A percentile compares a stretch with the other conserved stretches of the same genome.
Conservation (phyloP, 2,329 filamentous ascomycete genomes). For the Colletotrichum liriopes region DNA sequence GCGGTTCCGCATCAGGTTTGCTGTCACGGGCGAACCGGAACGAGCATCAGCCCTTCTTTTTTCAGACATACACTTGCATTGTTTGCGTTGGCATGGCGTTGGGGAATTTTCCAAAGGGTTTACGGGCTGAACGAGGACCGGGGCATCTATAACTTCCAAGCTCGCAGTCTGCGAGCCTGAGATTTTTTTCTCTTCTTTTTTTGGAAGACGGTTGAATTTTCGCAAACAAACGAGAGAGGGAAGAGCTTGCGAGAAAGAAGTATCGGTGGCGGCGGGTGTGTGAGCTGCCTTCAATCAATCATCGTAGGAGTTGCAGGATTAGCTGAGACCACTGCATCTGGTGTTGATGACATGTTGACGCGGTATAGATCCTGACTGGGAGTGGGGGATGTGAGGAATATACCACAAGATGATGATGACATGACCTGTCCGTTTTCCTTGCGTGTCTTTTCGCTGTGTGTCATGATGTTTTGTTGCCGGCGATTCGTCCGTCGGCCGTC, state of each 20-base stretch:
- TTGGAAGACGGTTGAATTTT: slow-evolving; percentile 1
- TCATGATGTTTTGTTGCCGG: no score
- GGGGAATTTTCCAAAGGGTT: slow-evolving; percentile 19
- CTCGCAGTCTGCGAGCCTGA: slow-evolving; percentile 3
- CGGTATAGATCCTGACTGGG: background rate
- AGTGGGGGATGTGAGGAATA: slow-evolving; percentile 1
- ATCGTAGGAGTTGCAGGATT: slow-evolving; percentile 16
- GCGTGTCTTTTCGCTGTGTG: background rate
- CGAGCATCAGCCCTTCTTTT: background rate
- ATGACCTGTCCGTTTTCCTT: background rate
- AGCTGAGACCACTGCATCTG: background rate
- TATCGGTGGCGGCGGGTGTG: background rate
- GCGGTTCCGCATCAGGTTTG: background rate
- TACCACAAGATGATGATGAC: slow-evolving; percentile 6
- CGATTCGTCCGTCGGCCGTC: background rate
- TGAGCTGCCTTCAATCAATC: background rate
- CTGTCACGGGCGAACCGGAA: background rate
- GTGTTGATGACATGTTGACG: background rate
- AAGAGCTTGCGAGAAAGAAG: background rate
- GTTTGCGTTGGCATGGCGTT: slow-evolving; percentile 41
- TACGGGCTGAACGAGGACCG: slow-evolving; percentile 19
- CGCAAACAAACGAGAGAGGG: background rate
- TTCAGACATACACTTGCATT: slow-evolving; percentile 33
- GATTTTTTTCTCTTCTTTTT: background rate
- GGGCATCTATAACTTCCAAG: slow-evolving; percentile 9